Evolutionary conservation across 805 yeast species (phyloP), one percentile per base, ranked within the genome.

Genomic region (Spencermartinsiella europaea): DNA sequence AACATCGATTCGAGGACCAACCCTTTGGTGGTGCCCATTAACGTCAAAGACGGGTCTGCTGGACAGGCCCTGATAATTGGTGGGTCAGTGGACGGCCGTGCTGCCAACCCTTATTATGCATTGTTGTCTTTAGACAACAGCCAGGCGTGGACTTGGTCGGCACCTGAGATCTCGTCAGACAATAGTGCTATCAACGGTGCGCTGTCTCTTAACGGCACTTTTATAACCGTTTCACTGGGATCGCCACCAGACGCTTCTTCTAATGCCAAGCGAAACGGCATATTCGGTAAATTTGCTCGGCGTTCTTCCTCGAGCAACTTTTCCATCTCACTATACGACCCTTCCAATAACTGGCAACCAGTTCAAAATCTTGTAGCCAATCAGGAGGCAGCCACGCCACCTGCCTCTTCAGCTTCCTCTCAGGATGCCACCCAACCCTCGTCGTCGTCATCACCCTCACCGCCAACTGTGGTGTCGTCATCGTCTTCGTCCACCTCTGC

Each of bases 41-140:
- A 58, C 8, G 21, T 50, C 7, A n/a, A 37, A 17, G 45, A 19
- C 36, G 43, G 35, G 22, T 48, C 22, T 2, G 39, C 52, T 5
- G 40, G 17, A n/a, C 49, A 50, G 25, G 71, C 80, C 0, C 58
- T 85, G 7, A 70, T 82, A 38, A 47, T 83, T 12, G 93, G 93
- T 3, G 95, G 95, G 2, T 67, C 67, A 4, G 64, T 73, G 19
- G 55, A 62, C 2, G 62, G 67, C 20, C 59, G 66, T 10, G 53
- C 55, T 2, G 68, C 80, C 1, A 48, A 62, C 3, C 83, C 85
- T 0, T 51, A 58, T 8, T 64, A 72, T 55, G 72, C 76, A 3
- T 54, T 55, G 21, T 64, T 81, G 20, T 51, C 65, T 28, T 59
- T 71, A 25, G 52, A 58, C 14, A 52, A 63, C 10, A 63, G 66